These are phyloP conservation scores for Hibiscus trionum DNA, from an alignment of 345 rosid genomes.

Conservation along the genomic window DNA sequence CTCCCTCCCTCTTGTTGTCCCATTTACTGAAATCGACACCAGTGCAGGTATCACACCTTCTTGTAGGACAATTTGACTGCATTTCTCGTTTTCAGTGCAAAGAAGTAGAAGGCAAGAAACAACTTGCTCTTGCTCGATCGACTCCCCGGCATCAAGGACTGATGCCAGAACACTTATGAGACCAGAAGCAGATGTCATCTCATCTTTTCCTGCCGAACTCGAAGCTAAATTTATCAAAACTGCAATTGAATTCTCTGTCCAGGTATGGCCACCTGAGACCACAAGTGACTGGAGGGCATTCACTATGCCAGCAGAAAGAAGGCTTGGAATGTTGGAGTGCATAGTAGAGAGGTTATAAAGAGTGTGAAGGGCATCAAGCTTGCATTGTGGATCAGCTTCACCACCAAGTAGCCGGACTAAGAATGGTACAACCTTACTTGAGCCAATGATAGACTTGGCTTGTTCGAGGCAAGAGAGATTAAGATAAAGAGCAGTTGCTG, in stretches of 20 bases:
- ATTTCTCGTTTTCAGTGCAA: slow-evolving; percentile 65
- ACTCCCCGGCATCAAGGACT: slow-evolving; percentile 60
- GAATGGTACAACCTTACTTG: slow-evolving; percentile 69
- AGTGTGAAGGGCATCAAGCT: slow-evolving; percentile 88
- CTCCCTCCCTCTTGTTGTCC: slow-evolving; percentile 70
- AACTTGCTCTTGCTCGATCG: slow-evolving; percentile 77
- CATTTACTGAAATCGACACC: slow-evolving; percentile 83
- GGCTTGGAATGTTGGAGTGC: slow-evolving; percentile 48
- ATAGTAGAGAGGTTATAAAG: slow-evolving; percentile 73
- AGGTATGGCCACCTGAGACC: slow-evolving; percentile 40
- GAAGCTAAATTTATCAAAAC: slow-evolving; percentile 67
- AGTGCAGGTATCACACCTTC: slow-evolving; percentile 97
- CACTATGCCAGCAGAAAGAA: slow-evolving; percentile 63
- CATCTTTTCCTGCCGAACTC: slow-evolving; percentile 53
- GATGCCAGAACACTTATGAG: slow-evolving; percentile 63
- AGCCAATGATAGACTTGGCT: slow-evolving; percentile 72
- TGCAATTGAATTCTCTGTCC: slow-evolving; percentile 76
- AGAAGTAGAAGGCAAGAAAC: slow-evolving; percentile 61
- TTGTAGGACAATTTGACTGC: slow-evolving; percentile 77
- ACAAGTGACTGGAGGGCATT: slow-evolving; percentile 56
- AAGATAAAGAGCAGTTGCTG: slow-evolving; percentile 84
- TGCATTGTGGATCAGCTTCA: slow-evolving; percentile 56
- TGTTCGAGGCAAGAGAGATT: slow-evolving; percentile 80
- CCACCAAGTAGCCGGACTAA: slow-evolving; percentile 51
- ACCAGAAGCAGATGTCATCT: slow-evolving; percentile 50